Conservation (phyloP, 208 protist genomes). For the Acanthamoeba healyi region DNA sequence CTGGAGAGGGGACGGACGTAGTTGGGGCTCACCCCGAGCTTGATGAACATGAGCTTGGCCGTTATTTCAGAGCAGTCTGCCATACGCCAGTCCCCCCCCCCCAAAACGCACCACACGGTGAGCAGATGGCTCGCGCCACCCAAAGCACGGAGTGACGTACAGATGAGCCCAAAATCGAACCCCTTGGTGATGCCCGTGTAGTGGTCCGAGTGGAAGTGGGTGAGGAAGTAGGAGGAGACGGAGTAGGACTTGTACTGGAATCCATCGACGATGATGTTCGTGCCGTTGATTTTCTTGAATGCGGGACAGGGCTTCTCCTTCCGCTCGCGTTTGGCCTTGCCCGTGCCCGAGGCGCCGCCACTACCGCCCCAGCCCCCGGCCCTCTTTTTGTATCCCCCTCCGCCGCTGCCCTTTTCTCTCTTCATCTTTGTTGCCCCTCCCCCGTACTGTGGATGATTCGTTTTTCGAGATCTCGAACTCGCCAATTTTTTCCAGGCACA, state of each 20-base stretch:
- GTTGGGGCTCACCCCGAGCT: conserved; percentile 16
- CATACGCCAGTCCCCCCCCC: too few species aligned
- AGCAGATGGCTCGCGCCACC: not conserved
- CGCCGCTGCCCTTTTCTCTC: not conserved
- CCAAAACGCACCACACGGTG: not conserved
- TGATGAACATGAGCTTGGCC: conserved; percentile 28
- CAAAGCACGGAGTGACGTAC: not conserved
- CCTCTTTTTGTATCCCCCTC: not conserved
- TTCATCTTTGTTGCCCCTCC: conserved; percentile 12
- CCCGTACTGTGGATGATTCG: too few species aligned
- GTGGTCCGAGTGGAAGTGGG: conserved; percentile 70
- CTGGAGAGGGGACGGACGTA: conserved; percentile 10
- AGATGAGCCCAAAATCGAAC: conserved; percentile 18
- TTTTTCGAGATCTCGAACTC: too few species aligned
- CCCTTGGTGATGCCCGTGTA: conserved; percentile 61
- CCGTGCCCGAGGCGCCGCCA: not conserved
- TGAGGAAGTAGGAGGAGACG: conserved; percentile 32
- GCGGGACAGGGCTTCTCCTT: conserved; percentile 41
- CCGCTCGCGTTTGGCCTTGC: not conserved
- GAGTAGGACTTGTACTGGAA: conserved; percentile 45
- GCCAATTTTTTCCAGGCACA: too few species aligned
- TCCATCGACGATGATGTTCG: conserved; percentile 68
- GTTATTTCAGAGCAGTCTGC: conserved; percentile 68
- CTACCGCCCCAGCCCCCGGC: too few species aligned
- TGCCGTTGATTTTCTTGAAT: conserved; percentile 60